These are phyloP conservation scores for Arachnomyces sp. DNA, from an alignment of 2,329 filamentous ascomycete species.

Conservation along the genomic window DNA sequence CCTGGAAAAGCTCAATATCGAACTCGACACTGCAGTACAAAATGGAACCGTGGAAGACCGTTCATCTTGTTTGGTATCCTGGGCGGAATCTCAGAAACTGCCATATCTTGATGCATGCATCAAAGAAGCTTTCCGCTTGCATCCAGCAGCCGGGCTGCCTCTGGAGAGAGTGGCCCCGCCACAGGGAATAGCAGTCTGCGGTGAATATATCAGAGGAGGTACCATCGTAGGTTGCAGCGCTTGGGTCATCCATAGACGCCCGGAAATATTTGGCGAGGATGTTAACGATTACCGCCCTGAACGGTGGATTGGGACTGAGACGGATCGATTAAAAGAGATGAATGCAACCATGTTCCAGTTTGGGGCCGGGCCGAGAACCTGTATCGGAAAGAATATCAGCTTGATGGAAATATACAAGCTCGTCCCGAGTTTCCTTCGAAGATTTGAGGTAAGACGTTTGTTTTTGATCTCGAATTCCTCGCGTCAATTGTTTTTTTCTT, in stretches of 20 bases:
- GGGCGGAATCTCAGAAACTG: conserved; percentile 57
- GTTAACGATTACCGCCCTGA: conserved; percentile 50
- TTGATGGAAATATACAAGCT: conserved; percentile 21
- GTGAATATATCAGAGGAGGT: conserved; percentile 56
- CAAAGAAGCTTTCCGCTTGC: conserved; percentile 69
- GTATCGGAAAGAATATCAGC: conserved; percentile 36
- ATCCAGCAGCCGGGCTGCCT: conserved; percentile 65
- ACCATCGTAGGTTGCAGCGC: conserved; percentile 69
- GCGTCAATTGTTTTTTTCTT: neutral
- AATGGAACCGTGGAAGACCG: conserved; percentile 38
- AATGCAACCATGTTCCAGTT: conserved; percentile 49
- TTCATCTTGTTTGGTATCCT: conserved; percentile 55
- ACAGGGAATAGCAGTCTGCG: conserved; percentile 56
- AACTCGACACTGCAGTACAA: conserved; percentile 55
- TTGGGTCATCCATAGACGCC: conserved; percentile 64
- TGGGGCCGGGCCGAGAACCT: conserved; percentile 47
- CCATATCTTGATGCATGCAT: conserved; percentile 71
- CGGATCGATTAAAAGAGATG: conserved; percentile 42
- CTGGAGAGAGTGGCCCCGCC: conserved; percentile 66
- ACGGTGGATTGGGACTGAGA: conserved; percentile 42
- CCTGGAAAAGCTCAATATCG: conserved; percentile 34
- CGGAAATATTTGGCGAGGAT: conserved; percentile 61
- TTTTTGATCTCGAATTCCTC: neutral
- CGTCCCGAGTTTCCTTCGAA: conserved; percentile 35
- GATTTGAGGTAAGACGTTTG: conserved; percentile 34